These are phyloP conservation scores for Cystobasidiaceae sp. DNA, from an alignment of 1,284 basidiomycete species.

Conservation along the genomic window DNA sequence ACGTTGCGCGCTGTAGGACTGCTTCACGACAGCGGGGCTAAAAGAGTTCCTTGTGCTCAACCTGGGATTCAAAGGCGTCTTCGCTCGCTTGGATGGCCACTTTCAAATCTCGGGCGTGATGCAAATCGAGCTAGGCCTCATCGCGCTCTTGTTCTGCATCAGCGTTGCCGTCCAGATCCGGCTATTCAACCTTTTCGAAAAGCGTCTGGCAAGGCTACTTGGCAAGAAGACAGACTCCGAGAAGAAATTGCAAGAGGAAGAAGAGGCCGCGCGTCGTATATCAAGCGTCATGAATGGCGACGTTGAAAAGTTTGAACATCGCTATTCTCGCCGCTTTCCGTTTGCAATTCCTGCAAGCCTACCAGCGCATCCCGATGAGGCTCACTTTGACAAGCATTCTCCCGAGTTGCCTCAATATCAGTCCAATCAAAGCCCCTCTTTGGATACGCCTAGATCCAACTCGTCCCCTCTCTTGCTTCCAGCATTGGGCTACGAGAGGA, in stretches of 20 bases:
- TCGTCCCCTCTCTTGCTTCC: slow-evolving; percentile 20
- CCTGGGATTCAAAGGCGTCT: slow-evolving; percentile 74
- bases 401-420: not conserved
- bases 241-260: slow-evolving; percentile 67
- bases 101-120: slow-evolving; percentile 54
- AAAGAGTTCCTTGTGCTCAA: slow-evolving; percentile 98
- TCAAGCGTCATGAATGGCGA: slow-evolving; percentile 2
- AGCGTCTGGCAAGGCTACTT: slow-evolving; percentile 67
- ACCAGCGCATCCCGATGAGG: not conserved
- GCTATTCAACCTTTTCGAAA: slow-evolving; percentile 57
- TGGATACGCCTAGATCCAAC: slow-evolving; percentile 16
- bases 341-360: slow-evolving; percentile 1
- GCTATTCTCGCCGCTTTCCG: slow-evolving; percentile 20
- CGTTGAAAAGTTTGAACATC: slow-evolving; percentile 30
- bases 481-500: slow-evolving; percentile 9
- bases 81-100: slow-evolving; percentile 63
- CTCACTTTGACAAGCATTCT: not conserved
- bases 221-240: slow-evolving; percentile 66
- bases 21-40: slow-evolving; percentile 79
- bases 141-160: slow-evolving; percentile 60
- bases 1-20: slow-evolving; percentile 55
- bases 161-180: slow-evolving; percentile 85
- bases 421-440: not conserved
- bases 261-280: slow-evolving; percentile 56
- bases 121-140: slow-evolving; percentile 86